Evolutionary conservation across 441 rosid species (phyloP), one percentile per base, ranked within the genome.

Genomic region (Erodium texanum): DNA sequence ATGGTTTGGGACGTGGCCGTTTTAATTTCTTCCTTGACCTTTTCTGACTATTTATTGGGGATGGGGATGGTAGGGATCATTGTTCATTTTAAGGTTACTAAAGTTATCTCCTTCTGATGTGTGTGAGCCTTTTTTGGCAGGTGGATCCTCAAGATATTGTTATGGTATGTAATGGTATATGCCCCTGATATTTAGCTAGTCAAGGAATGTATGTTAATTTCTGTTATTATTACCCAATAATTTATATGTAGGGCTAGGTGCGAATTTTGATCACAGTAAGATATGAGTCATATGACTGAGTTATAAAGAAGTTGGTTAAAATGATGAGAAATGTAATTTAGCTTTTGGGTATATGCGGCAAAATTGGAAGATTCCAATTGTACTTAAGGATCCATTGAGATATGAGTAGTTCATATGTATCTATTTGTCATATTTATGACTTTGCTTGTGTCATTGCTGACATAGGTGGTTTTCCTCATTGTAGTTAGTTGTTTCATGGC

Each of bases 81-180:
- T n/a, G n/a, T n/a, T 74, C 50, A 22, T 59, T 24, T 15, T 18
- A 20, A 9, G 11, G 14, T 58, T 8, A 24, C 34, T 64, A 32
- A 16, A 66, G 22, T 41, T 11, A 38, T 54, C 36, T 52, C 7
- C 7, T 69, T 36, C 75, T 78, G 74, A 77, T 70, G 63, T 34
- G 24, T 69, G 24, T n/a, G n/a, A n/a, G n/a, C n/a, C n/a, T 62
- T 43, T 78, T 68, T 75, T 71, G 29, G 32, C 86, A 93, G 97
- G 98, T 90, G 78, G 99, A 93, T 84, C 97, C 97, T 68, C 99
- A 93, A 82, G 99, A 93, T 82, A 91, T 93, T 50, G 95, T 93
- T 68, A 93, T 82, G 92, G 97, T 93, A 85, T 77, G 96, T 78
- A 32, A 66, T 71, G 32, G 24, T 10, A 2, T 61, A 2, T 61